Evolutionary conservation across 2,329 filamentous ascomycete genomes (phyloP), one percentile per base, ranked within the genome.

Genomic region (Fusarium sp.): DNA sequence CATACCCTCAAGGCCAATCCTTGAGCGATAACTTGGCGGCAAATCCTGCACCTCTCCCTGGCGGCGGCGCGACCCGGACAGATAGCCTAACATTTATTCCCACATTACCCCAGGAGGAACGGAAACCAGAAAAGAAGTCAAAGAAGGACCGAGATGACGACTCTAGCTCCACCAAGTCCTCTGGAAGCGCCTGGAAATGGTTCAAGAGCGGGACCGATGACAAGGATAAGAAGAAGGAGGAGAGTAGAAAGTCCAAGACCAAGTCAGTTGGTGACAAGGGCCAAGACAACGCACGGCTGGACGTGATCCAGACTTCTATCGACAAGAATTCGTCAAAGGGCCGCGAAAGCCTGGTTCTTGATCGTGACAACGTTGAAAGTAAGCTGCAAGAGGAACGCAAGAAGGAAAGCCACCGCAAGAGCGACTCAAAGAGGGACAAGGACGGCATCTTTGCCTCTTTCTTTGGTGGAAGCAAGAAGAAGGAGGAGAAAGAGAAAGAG

Each of bases 371-470:
- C 70, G 83, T 93, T 63, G 92, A 94, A 73, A 86, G 85, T 71
- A 95, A 93, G 80, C 84, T 97, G 9, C 91, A 95, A 67, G 93
- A 95, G 74, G 95, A 97, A 78, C 90, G 94, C 52, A 96, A 93
- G 83, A 97, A 97, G 81, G 93, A 95, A 75, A 92, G 90, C 77
- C 89, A 86, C 72, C 91, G 94, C 52, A 97, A 95, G 80, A 89
- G 91, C 6, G 93, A 93, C 35, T 88, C 92, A 23, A 98, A 96
- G 84, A 98, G 95, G 81, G 95, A 98, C 76, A 98, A 97, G 80
- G 95, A 98, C 71, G 92, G 95, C 73, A 88, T 98, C n/a, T 95
- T 99, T 76, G 96, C 95, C 0, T 97, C 95, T 1, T 92, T 99
- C 65, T 98, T 99, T 80, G 94, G 95, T 18, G 94, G 95, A 48